A percentile compares a stretch with the other conserved stretches of the same genome.
phyloP scores from a whole-genome alignment of 257 asterid species.

The Plantago major region DNA sequence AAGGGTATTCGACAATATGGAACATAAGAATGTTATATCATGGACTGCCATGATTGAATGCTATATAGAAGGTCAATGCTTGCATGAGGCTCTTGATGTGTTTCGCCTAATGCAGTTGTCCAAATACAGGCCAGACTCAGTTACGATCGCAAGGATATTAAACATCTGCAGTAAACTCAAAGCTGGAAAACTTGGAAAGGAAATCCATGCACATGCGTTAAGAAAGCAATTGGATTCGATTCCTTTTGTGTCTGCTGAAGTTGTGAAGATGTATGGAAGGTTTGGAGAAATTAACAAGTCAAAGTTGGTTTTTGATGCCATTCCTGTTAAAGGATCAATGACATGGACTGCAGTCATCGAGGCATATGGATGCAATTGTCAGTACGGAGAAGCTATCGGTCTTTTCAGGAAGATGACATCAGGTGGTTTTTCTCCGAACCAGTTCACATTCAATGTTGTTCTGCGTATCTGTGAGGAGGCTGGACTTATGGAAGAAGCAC shows the following conservation, averaged over 20 bases:
- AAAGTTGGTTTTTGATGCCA: conserved; percentile 42
- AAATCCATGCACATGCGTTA: conserved; percentile 70
- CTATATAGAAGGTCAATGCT: conserved; percentile 41
- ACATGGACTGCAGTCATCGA: conserved; percentile 86
- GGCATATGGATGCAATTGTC: conserved; percentile 50
- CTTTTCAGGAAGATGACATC: conserved; percentile 61
- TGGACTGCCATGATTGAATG: conserved; percentile 98
- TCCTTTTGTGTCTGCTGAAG: conserved; percentile 69
- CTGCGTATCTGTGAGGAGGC: conserved; percentile 57
- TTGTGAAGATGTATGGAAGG: conserved; percentile 70
- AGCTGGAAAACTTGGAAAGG: conserved; percentile 57
- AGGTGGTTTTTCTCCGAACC: conserved; percentile 66
- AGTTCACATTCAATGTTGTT: conserved; percentile 59
- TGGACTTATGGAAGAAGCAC: conserved; percentile 73
- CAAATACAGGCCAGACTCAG: conserved; percentile 81
- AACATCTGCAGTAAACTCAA: conserved; percentile 49
- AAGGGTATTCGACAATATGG: conserved; percentile 57
- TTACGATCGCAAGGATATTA: conserved; percentile 57
- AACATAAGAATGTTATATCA: conserved; percentile 62
- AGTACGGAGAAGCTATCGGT: conserved; percentile 43
- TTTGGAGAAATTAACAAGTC: conserved; percentile 51
- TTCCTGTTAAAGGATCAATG: conserved; percentile 65
- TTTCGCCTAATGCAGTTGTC: conserved; percentile 79
- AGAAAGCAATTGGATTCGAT: conserved; percentile 44
- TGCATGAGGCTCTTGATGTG: conserved; percentile 47